A percentile compares a stretch with the other conserved stretches of the same genome.
phyloP scores from a whole-genome alignment of 163 green algal genomes.

The Chlorella variabilis region DNA sequence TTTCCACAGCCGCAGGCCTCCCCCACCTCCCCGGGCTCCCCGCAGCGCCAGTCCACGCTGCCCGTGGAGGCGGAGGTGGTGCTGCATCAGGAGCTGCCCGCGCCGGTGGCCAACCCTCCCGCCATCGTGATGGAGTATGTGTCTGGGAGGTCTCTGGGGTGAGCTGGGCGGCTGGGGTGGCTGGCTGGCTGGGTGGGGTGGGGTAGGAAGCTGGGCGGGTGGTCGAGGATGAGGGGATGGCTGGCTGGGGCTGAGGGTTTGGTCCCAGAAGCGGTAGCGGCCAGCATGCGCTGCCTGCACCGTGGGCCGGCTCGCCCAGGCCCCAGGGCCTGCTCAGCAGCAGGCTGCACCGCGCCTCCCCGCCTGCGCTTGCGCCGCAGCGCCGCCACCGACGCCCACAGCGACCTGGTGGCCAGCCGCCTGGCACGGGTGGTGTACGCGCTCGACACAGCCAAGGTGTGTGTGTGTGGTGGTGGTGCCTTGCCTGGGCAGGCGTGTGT shows the following conservation, averaged over 20 bases:
- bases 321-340: too few species aligned
- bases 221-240: too few species aligned
- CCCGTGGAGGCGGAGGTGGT: not conserved
- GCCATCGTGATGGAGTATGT: constrained; percentile 72
- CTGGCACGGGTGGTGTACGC: constrained; percentile 60
- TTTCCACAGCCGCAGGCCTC: not conserved
- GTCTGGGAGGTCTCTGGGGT: constrained; percentile 39
- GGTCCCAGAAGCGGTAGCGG: too few species aligned
- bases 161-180: not conserved
- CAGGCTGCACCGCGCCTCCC: too few species aligned
- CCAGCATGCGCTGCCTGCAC: too few species aligned
- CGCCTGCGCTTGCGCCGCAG: too few species aligned
- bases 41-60: not conserved
- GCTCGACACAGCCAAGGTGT: constrained; percentile 62
- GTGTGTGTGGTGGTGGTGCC: not conserved
- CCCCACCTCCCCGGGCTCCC: not conserved
- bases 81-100: constrained; percentile 22
- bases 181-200: too few species aligned
- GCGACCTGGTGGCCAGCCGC: constrained; percentile 54
- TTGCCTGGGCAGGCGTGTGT: too few species aligned
- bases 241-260: too few species aligned
- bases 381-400: constrained; percentile 17
- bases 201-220: too few species aligned
- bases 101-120: constrained; percentile 41
- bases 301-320: too few species aligned